Evolutionary conservation across 208 protist genomes (phyloP), one percentile per base, ranked within the genome.

Genomic region (Strigomonas culicis): DNA sequence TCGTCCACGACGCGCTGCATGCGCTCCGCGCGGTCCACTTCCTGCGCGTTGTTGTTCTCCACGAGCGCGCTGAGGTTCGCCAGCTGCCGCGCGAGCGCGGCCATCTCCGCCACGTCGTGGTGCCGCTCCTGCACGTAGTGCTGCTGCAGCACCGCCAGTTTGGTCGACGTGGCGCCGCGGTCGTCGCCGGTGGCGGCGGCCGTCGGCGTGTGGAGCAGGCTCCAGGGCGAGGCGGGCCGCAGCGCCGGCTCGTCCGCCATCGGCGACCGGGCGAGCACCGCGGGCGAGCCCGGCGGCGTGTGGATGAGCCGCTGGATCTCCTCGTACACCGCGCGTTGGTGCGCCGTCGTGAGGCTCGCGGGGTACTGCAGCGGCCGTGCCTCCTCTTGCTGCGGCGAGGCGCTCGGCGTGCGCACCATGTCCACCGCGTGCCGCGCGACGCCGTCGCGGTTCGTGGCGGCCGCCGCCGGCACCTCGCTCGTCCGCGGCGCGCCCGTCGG

Each of bases 61-160:
- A 92, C 67, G 28, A 92, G 39, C 0, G 51, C 13, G 7, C 60
- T 64, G 3, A 92, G 47, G 62, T 87, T 92, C 17, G 72, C 69
- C 55, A 89, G 75, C 46, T 85, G 74, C 19, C 74, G 76, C 4
- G 57, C 44, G 0, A 83, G 57, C 11, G 50, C 22, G 27, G 25
- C 6, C 51, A 83, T 34, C 21, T 32, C 59, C 25, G 47, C 44
- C 10, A 78, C 32, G n/a, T 59, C 52, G 43, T n/a, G 43, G 43
- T 49, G 43, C 10, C 43, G 43, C 43, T 21, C 43, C 8, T 4
- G 43, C 7, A 10, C 34, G 34, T 39, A 39, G 34, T 39, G 34
- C 34, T 39, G 34, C 34, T 39, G 34, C 34, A 39, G 10, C 34
- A 39, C 4, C 7, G 34, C 4, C 34, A 39, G 34, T 13, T 39